These are phyloP conservation scores for Atkinsonella hypoxylon DNA, from an alignment of 2,329 filamentous ascomycete genomes.

Conservation along the genomic window DNA sequence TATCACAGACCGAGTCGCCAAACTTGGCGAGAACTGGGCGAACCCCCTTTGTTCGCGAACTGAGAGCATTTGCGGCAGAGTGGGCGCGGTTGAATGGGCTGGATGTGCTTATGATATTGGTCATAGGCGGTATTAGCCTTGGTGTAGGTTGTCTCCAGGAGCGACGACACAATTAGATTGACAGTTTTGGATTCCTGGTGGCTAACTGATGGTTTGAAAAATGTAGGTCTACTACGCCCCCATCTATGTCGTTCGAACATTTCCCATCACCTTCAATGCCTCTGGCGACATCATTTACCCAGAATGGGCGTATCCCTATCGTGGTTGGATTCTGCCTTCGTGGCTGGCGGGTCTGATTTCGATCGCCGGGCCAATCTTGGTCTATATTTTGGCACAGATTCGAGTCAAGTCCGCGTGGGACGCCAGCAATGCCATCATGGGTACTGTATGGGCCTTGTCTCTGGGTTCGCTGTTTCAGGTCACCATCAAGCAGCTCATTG, in stretches of 20 bases:
- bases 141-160: conserved; percentile 13
- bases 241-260: conserved; percentile 45
- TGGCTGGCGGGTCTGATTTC: conserved; percentile 45
- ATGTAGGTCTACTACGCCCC: conserved; percentile 38
- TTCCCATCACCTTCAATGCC: conserved; percentile 44
- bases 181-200: background rate
- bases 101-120: conserved; percentile 46
- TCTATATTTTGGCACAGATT: conserved; percentile 46
- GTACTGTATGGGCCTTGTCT: conserved; percentile 47
- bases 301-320: conserved; percentile 50
- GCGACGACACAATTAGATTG: background rate
- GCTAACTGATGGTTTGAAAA: background rate
- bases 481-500: conserved; percentile 53
- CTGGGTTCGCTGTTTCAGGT: conserved; percentile 53
- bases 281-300: conserved; percentile 53
- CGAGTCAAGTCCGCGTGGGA: conserved; percentile 47
- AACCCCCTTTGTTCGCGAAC: background rate
- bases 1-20: conserved; percentile 7
- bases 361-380: conserved; percentile 41
- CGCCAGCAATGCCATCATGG: conserved; percentile 49
- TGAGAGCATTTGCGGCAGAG: conserved; percentile 18
- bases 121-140: conserved; percentile 28
- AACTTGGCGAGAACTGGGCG: background rate
- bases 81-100: conserved; percentile 48
- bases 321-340: conserved; percentile 50